Percentiles rank a stretch among this genome's conserved stretches.
phyloP scores from a whole-genome alignment of 495 filamentous ascomycete species.

The Bombardia bombarda region DNA sequence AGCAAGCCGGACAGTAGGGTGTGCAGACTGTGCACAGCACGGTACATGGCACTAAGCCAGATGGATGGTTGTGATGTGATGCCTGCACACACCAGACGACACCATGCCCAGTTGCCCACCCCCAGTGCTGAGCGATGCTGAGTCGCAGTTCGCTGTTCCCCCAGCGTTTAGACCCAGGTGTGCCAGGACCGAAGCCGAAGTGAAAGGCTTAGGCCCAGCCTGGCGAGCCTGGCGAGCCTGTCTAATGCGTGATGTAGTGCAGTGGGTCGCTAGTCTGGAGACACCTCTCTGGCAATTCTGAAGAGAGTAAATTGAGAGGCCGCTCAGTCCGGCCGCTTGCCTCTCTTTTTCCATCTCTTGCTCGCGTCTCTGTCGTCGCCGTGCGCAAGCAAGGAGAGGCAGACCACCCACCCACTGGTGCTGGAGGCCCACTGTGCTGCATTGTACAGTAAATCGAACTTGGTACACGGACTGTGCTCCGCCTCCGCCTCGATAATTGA shows the following conservation, averaged over 20 bases:
- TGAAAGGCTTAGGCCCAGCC: background rate
- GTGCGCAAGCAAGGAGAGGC: no score
- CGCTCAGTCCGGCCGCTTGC: background rate
- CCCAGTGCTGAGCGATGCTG: conserved; percentile 9
- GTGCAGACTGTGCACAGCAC: background rate
- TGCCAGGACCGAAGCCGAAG: conserved; percentile 7
- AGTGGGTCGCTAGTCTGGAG: background rate
- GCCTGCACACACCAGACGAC: conserved; percentile 11
- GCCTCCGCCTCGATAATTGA: background rate
- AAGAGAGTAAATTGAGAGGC: background rate
- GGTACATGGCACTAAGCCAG: conserved; percentile 17
- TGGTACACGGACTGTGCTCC: background rate
- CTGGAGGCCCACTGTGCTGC: background rate
- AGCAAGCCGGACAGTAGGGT: background rate
- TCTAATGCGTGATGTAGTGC: conserved; percentile 3
- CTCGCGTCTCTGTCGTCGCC: no score
- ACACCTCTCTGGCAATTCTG: background rate
- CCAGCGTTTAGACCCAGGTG: conserved; percentile 11
- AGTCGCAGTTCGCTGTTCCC: conserved; percentile 13
- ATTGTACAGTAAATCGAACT: background rate
- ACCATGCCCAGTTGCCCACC: conserved; percentile 5
- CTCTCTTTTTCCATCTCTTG: background rate
- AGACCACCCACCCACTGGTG: background rate
- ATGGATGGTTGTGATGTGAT: conserved; percentile 9
- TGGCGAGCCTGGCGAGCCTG: background rate